Conservation (phyloP, 2,329 filamentous ascomycete genomes). For the Scorias spongiosa region DNA sequence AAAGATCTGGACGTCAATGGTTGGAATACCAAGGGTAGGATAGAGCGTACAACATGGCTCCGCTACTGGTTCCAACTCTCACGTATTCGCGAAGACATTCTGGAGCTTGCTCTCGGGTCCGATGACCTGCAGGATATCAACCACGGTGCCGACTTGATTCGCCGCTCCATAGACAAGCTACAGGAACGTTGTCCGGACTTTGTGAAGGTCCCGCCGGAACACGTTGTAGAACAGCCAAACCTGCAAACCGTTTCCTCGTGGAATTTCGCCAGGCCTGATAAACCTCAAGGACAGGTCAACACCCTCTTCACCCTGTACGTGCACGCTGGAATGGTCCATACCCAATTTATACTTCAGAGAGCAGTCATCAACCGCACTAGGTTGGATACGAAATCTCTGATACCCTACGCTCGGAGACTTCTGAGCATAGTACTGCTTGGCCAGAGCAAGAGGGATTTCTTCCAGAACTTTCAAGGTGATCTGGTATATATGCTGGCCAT, state of each 20-base stretch:
- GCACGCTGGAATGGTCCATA: constrained; percentile 38
- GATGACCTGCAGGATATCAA: constrained; percentile 22
- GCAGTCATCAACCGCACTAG: constrained; percentile 34
- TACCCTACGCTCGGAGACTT: constrained; percentile 23
- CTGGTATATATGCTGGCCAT: constrained; percentile 21
- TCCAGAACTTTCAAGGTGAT: constrained; percentile 29
- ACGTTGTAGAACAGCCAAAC: constrained; percentile 9
- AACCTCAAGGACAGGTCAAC: constrained; percentile 13
- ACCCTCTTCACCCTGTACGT: constrained; percentile 29
- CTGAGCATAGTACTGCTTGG: constrained; percentile 23
- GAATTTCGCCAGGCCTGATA: background rate
- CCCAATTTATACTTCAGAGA: constrained; percentile 44
- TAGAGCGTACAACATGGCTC: constrained; percentile 31
- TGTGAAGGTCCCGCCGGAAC: constrained; percentile 15
- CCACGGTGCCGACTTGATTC: constrained; percentile 23
- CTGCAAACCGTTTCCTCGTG: background rate
- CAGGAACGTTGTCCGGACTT: constrained; percentile 19
- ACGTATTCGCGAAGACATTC: constrained; percentile 41
- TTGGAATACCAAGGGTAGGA: constrained; percentile 34
- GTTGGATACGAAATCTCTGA: constrained; percentile 19
- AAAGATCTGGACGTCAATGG: constrained; percentile 32
- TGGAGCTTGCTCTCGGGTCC: constrained; percentile 39
- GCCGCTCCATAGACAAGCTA: constrained; percentile 25
- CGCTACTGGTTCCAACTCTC: constrained; percentile 35
- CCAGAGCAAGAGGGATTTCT: constrained; percentile 23